Evolutionary conservation across 768 basidiomycete species (phyloP), one percentile per base, ranked within the genome.

Genomic region (Multifurca ochricompacta): DNA sequence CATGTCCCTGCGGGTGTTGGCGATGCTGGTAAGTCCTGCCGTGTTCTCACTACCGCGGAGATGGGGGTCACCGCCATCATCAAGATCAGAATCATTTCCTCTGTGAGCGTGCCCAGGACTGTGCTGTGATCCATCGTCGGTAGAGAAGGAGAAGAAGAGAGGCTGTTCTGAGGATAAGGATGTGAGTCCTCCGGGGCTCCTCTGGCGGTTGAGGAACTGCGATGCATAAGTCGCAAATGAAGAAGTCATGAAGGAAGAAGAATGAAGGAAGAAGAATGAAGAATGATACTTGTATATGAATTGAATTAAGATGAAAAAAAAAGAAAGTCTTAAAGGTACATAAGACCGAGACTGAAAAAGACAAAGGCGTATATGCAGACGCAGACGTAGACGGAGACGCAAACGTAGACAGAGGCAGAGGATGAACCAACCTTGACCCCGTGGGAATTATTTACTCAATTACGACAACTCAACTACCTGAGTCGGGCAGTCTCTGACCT

Each of bases 141-240:
- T 87, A 41, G 83, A 83, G 69, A 91, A 90, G 18, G 88, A 91
- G 75, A 87, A 91, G 75, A 91, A 91, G 68, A 91, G 79, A 50
- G 89, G 88, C 69, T 88, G 87, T 34, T 73, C 74, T 35, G 81
- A 82, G 19, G 80, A 76, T 63, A 78, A 70, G 61, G 77, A 78
- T 34, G 78, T 73, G 53, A 67, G 63, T 27, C 34, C 50, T 19
- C 48, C 27, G 19, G 59, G 65, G 51, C 74, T 72, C 54, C 71
- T 75, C 63, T 80, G 81, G 61, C 78, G 76, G 66, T 77, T 82
- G 67, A 90, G 73, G 66, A 88, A 89, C 62, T 88, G 86, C 40
- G 87, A 89, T 46, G 87, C 87, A 72, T 86, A 89, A 47, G 81
- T 80, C 61, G 85, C 83, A 69, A 90, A 90, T 34, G 87, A 85